A percentile compares a stretch with the other conserved stretches of the same genome.
Evolutionary conservation across 371 early-diverging fungal species (phyloP).

Genomic region (Blakeslea trispora): DNA sequence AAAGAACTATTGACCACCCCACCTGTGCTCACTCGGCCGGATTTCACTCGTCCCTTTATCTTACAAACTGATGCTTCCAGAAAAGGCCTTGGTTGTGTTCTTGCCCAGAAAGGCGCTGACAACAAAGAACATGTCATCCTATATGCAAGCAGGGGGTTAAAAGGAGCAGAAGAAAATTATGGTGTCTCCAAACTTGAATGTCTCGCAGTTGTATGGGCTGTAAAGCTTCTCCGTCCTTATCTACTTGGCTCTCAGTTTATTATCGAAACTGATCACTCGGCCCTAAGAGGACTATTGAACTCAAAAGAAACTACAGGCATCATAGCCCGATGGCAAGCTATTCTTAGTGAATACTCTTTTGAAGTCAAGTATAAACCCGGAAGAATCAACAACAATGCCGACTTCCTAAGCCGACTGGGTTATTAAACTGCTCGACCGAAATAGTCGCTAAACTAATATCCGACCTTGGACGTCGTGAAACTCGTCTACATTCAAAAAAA

Average conservation of each 20-base stretch:
- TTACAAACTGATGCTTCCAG: background rate
- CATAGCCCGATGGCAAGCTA: background rate
- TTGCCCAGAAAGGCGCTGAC: background rate
- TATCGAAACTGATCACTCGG: background rate
- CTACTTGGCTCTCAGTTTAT: background rate
- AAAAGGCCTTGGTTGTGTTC: background rate
- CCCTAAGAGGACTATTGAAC: background rate
- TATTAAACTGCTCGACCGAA: background rate
- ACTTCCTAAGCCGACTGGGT: conserved; percentile 3
- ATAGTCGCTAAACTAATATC: background rate
- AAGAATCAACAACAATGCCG: conserved; percentile 2
- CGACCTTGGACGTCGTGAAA: too few relatives aligned
- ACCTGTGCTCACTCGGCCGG: background rate
- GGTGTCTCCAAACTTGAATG: conserved; percentile 5
- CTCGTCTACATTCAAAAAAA: too few relatives aligned
- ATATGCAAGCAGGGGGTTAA: background rate
- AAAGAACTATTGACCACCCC: background rate
- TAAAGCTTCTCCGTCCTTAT: background rate
- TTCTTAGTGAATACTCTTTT: conserved; percentile 1
- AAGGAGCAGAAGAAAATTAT: conserved; percentile 1
- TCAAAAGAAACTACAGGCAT: conserved; percentile 1
- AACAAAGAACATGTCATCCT: background rate
- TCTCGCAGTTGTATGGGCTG: conserved; percentile 2
- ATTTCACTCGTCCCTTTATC: background rate
- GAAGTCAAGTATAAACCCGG: conserved; percentile 5